Percentiles rank a stretch among this genome's conserved stretches.
phyloP scores from a whole-genome alignment of 2,329 filamentous ascomycete species.

The Paramyrothecium sp. region DNA sequence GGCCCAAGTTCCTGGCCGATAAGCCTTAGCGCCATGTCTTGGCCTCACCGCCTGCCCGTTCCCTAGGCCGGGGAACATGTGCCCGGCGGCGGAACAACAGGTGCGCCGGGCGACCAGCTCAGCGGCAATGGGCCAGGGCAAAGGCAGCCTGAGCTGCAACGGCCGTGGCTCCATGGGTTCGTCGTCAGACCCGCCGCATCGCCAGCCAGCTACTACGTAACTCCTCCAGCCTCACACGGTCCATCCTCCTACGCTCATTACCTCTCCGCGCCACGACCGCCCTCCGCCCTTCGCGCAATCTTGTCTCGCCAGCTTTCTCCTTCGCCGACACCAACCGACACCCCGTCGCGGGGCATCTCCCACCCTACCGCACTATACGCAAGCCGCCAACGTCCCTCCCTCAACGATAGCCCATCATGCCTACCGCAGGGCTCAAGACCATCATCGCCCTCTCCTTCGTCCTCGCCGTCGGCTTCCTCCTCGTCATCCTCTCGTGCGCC shows the following conservation, averaged over 20 bases:
- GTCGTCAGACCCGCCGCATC: not conserved
- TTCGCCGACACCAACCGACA: not conserved
- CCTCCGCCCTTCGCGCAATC: not conserved
- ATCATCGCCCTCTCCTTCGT: constrained; percentile 99
- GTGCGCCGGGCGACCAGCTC: not conserved
- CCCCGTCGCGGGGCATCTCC: constrained; percentile 9
- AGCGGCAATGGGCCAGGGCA: no score
- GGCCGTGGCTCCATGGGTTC: not conserved
- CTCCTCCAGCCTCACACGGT: not conserved
- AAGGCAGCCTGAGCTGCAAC: not conserved
- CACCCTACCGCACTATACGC: not conserved
- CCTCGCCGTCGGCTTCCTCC: constrained; percentile 96
- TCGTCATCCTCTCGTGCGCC: constrained; percentile 96
- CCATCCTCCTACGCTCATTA: not conserved
- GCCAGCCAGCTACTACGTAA: not conserved
- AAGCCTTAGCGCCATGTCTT: not conserved
- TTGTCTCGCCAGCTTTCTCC: not conserved
- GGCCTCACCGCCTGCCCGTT: not conserved
- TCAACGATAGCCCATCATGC: constrained; percentile 43
- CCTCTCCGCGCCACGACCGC: not conserved
- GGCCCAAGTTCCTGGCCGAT: constrained; percentile 4
- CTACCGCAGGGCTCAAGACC: constrained; percentile 91
- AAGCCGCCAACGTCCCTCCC: constrained; percentile 6
- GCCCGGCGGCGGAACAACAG: not conserved
- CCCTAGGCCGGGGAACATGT: no score